Base-by-base conservation (phyloP, 441 rosid genomes). In the Pelargonium australe region DNA sequence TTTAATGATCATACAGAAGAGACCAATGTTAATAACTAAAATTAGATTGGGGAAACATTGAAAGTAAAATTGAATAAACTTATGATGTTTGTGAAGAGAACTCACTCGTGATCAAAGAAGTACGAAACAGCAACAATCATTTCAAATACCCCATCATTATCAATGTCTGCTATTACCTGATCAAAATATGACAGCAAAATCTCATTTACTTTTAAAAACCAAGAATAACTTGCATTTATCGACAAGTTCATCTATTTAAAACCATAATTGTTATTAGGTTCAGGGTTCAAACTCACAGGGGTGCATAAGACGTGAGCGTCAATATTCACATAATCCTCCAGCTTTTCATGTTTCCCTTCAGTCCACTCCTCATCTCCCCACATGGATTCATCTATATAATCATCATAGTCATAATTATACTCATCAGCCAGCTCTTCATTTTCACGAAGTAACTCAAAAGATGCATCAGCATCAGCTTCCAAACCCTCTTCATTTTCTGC, bases 351-450 rank as follows among this genome's bases (percentile, higher is more conserved):
- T 60, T 82, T 73, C 43, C 74, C 86, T 84, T 95, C 99, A 55
- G 79, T 84, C 97, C 97, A 95, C 73, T 91, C 97, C 80, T 92
- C 99, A 73, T 88, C 97, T 69, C 97, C 96, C 99, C 98, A 95
- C 96, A 84, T 80, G 68, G 81, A 65, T 69, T 88, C 97, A 75
- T 91, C 88, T 73, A 88, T 91, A 81, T 87, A 85, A 79, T 95
- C 99, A 72, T 95, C 97, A 80, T 95, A 95, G 78, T 95, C 98
- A 77, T 92, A 92, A 70, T 68, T 80, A 73, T 95, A 87, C 77
- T 92, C 99, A 78, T 92, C 98, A 68, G 82, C 88, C 75, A 92
- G 85, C 81, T 95, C 99, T 62, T 95, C 97, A 79, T 65, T 82
- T 68, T 91, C 98, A 74, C 96, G 97, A 74, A 92, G 85, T 74